Base-by-base conservation (phyloP, 768 basidiomycete species). In the Pleurotus pulmonarius region DNA sequence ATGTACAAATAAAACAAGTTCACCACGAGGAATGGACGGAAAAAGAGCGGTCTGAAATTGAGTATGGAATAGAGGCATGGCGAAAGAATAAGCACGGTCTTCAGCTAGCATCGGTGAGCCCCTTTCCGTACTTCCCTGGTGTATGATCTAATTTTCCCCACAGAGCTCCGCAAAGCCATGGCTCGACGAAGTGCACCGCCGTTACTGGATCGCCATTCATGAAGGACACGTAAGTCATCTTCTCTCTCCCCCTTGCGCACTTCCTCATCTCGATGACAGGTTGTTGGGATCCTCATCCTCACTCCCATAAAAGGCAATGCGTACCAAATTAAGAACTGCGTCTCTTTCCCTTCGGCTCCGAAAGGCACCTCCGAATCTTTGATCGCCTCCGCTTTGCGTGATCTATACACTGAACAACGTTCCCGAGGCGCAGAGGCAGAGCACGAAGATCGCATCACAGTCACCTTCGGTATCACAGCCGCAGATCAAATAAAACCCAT, bases 41-140 rank as follows among this genome's bases (percentile, higher is more conserved):
- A 3, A 75, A 77, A 8, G 75, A 82, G 18, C 77, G 71, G 67
- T 60, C 60, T 11, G 68, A 75, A 26, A 73, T 85, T 13, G 81
- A 87, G 54, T 64, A 77, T 46, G 79, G 82, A 39, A 79, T 88
- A 38, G 58, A 63, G 29, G 78, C 79, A 18, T 90, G 86, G 87
- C 80, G 79, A 64, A 70, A 70, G 41, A 64, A 66, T 49, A 75
- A 79, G 53, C 74, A 73, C 41, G 85, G 87, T 3, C 72, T 82
- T 29, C 86, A 88, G 69, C 76, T 89, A 38, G 79, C 78, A 1
- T 75, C 77, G 5, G 73, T 74, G 54, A 29, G 73, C 63, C 29
- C 22, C 20, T 51, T 13, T 13, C 29, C 11, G 29, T 34, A 34
- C 29, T 34, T 34, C 8, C 29, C 11, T 34, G 1, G 29, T 0